Base-by-base conservation (phyloP, 805 yeast species). In the Nakazawaea pomicola region DNA sequence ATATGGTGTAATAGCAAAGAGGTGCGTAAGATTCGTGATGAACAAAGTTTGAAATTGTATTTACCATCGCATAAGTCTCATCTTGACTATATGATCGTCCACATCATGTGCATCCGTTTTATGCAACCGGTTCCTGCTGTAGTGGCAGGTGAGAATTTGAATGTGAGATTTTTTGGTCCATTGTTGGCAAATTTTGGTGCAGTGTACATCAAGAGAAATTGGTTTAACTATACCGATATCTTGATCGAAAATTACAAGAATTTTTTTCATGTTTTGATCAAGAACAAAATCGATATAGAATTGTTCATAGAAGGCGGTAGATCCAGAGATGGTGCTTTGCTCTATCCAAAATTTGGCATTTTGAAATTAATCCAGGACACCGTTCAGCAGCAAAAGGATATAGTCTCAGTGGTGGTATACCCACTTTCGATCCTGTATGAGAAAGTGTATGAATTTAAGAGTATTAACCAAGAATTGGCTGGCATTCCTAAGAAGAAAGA, bases 241-340 rank as follows among this genome's bases (percentile, higher is more conserved):
- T 25, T 33, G 45, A 78, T 61, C 64, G 66, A 60, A 54, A 74
- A 62, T 57, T 72, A 56, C 60, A 66, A 59, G 52, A 72, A 58
- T 29, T 67, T 70, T 41, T 61, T 78, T 34, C 76, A 75, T 48
- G 72, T 72, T 25, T 48, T 74, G 7, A 63, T 78, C 21, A 43
- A 62, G 17, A 64, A 72, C 44, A 76, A 78, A 36, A 58, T 69
- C 41, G 70, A 70, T 47, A 61, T 78, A 46, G 83, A 78, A 51
- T 76, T 80, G 45, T 78, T 78, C 49, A 73, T 78, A 38, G 84
- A 78, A 54, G 84, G 84, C n/a, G 75, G 81, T 1, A 66, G 84
- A 29, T 76, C 83, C 2, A 64, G 84, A 44, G 78, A 78, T 46
- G 84, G 84, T n/a, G 78, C 78, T 51, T 59, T 78, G 25, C 62